phyloP scores from a whole-genome alignment of 345 rosid species.

The Psidium guajava region DNA sequence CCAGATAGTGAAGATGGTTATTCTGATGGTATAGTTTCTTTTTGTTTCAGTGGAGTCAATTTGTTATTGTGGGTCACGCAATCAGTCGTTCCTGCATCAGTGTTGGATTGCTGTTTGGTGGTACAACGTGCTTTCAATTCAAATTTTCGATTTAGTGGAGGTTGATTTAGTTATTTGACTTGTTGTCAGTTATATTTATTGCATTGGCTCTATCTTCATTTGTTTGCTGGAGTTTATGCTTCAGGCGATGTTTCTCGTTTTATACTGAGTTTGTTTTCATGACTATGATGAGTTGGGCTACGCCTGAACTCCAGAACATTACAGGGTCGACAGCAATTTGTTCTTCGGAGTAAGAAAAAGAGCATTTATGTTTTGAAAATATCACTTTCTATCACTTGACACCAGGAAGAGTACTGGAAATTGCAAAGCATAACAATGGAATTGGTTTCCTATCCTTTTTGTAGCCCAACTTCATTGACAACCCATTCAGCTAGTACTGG shows the following conservation, averaged over 20 bases:
- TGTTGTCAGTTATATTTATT: background rate
- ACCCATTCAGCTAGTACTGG: background rate
- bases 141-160: background rate
- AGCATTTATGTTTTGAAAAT: background rate
- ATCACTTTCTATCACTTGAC: background rate
- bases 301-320: background rate
- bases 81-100: background rate
- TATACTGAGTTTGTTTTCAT: background rate
- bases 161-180: background rate
- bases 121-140: background rate
- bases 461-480: background rate
- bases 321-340: background rate
- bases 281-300: background rate
- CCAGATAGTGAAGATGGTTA: conserved; percentile 48
- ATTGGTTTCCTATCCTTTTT: background rate
- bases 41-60: background rate
- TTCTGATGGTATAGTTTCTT: conserved; percentile 46
- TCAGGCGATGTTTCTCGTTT: background rate
- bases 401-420: background rate
- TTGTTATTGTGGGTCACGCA: background rate
- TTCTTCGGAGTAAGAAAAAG: background rate
- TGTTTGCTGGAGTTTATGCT: background rate
- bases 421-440: background rate
- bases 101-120: background rate
- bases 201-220: background rate